Conservation (phyloP, 306 rosid species). For the Mimosa bimucronata region DNA sequence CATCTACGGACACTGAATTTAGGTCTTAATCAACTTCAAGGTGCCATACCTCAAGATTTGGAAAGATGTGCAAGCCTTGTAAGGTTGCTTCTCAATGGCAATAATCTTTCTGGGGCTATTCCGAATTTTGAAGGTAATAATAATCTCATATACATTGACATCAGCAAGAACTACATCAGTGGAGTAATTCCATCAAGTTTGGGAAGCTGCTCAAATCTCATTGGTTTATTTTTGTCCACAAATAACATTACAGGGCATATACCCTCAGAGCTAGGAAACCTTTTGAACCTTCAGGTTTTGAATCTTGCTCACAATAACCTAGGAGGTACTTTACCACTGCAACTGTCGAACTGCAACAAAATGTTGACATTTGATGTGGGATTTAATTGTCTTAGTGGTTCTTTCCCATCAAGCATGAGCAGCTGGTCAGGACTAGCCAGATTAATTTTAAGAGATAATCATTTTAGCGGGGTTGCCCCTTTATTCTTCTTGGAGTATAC, state of each 20-base stretch:
- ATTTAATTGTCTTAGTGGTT: slow-evolving; percentile 71
- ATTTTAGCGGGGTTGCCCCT: slow-evolving; percentile 66
- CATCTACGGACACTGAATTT: slow-evolving; percentile 44
- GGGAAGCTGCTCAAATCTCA: slow-evolving; percentile 59
- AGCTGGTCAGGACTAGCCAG: slow-evolving; percentile 58
- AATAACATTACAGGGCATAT: slow-evolving; percentile 64
- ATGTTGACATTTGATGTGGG: slow-evolving; percentile 63
- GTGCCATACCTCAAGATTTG: slow-evolving; percentile 62
- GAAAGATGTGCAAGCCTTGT: slow-evolving; percentile 71
- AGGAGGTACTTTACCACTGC: slow-evolving; percentile 66
- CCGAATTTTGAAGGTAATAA: slow-evolving; percentile 55
- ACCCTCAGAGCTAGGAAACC: slow-evolving; percentile 68
- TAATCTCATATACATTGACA: slow-evolving; percentile 48
- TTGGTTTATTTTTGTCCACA: slow-evolving; percentile 49
- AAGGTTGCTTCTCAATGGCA: slow-evolving; percentile 61
- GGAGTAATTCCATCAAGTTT: slow-evolving; percentile 71
- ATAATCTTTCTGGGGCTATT: slow-evolving; percentile 58
- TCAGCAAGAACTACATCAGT: slow-evolving; percentile 56
- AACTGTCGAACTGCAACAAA: slow-evolving; percentile 59
- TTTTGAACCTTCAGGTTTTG: slow-evolving; percentile 54
- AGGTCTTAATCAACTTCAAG: slow-evolving; percentile 72
- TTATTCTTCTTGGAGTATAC: too few relatives aligned
- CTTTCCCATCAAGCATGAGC: slow-evolving; percentile 58
- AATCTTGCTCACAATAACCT: slow-evolving; percentile 61
- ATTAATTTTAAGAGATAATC: slow-evolving; percentile 64